Percentiles rank a stretch among this genome's conserved stretches.
Evolutionary conservation across 2,329 filamentous ascomycete genomes (phyloP).

Genomic region (Fusarium oxysporum): DNA sequence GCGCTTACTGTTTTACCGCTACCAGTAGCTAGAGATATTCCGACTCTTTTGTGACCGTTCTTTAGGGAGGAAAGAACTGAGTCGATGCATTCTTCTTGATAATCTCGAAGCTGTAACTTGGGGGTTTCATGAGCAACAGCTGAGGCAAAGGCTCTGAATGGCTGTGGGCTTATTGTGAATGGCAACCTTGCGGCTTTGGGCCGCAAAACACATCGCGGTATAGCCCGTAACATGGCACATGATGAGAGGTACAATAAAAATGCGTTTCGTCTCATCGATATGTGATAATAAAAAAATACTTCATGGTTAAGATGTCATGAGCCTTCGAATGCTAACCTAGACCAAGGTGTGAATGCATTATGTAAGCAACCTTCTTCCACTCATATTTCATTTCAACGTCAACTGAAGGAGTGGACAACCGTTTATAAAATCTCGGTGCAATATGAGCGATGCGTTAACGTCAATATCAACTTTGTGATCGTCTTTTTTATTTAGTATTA

Average conservation of each 20-base stretch:
- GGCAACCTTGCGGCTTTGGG: constrained; percentile 22
- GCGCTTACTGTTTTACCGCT: constrained; percentile 83
- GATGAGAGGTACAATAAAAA: constrained; percentile 35
- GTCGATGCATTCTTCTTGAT: constrained; percentile 92
- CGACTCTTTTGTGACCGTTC: constrained; percentile 80
- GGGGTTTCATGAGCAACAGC: constrained; percentile 27
- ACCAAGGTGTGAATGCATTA: constrained; percentile 17
- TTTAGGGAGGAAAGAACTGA: constrained; percentile 78
- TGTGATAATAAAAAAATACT: constrained; percentile 6
- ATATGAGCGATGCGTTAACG: constrained; percentile 18
- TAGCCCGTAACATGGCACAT: constrained; percentile 54
- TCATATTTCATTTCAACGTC: not conserved
- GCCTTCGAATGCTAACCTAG: not conserved
- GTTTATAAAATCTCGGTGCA: not conserved
- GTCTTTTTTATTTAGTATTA: not conserved
- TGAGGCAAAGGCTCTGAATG: constrained; percentile 42
- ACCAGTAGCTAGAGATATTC: constrained; percentile 88
- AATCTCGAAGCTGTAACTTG: constrained; percentile 76
- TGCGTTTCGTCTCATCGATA: constrained; percentile 12
- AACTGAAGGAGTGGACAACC: not conserved
- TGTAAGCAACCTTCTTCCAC: constrained; percentile 30
- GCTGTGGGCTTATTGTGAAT: constrained; percentile 9
- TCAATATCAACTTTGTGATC: not conserved
- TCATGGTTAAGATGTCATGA: not conserved
- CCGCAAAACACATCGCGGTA: constrained; percentile 46